These are phyloP conservation scores for Claviceps pusilla DNA, from an alignment of 2,329 filamentous ascomycete species.

Conservation along the genomic window DNA sequence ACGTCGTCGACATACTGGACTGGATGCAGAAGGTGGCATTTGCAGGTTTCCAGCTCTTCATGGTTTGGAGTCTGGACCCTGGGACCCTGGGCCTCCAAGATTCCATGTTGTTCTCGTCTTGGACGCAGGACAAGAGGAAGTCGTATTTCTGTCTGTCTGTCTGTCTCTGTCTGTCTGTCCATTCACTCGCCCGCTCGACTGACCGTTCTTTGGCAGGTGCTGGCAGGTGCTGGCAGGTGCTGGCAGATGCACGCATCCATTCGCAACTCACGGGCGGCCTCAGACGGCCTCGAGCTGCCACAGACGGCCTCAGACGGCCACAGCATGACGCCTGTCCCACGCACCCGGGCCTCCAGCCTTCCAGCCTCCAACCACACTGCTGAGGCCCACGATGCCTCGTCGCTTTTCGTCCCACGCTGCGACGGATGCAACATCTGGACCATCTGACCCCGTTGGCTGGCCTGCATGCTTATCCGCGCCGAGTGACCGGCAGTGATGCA, in stretches of 20 bases:
- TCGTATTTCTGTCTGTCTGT: too few relatives aligned
- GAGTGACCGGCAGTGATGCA: background rate
- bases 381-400: background rate
- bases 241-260: too few relatives aligned
- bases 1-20: background rate
- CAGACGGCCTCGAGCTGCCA: background rate
- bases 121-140: too few relatives aligned
- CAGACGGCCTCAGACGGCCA: background rate
- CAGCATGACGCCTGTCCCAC: background rate
- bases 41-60: background rate
- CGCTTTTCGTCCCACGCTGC: background rate
- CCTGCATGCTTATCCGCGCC: background rate
- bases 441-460: too few relatives aligned
- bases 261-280: too few relatives aligned
- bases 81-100: too few relatives aligned
- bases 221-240: too few relatives aligned
- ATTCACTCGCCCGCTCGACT: too few relatives aligned
- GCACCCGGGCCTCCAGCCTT: background rate
- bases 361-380: background rate
- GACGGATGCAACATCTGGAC: background rate
- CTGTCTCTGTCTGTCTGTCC: too few relatives aligned
- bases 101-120: too few relatives aligned
- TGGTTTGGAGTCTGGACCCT: background rate
- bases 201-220: too few relatives aligned
- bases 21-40: background rate